Base-by-base conservation (phyloP, 257 asterid species). In the Vinca minor region DNA sequence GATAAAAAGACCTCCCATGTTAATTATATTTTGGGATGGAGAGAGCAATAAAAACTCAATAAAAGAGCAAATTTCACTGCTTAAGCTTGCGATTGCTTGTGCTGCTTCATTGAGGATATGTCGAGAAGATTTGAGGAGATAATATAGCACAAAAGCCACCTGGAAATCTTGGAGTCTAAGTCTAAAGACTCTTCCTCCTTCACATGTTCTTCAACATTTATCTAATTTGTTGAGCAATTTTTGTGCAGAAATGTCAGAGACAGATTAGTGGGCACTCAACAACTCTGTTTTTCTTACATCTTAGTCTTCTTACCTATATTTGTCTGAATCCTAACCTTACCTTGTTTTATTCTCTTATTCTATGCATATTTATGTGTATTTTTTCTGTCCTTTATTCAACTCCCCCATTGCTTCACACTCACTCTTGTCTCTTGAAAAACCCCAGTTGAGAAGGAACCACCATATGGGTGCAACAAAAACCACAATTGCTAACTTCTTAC, bases 351-450 rank as follows among this genome's bases (percentile, higher is more conserved):
- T 42, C 42, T 41, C 58, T 56, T 68, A 54, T 47, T 50, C 39
- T 75, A 71, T 63, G 45, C 70, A 59, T 59, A 63, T 75, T 66
- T 67, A 57, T 70, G 55, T 70, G 75, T 74, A 69, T 69, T 49
- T 73, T 67, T 44, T 59, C 42, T 50, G 65, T 69, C 62, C 69
- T 65, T 34, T 66, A 18, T 39, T 56, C 66, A 68, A 60, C 52
- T n/a, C 32, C 50, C 48, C 71, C 53, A 70, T 79, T 81, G 78
- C 88, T 82, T 86, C 86, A 23, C 81, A 47, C 60, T 69, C 77
- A 84, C 87, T 76, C 87, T 57, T 79, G 82, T 81, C 86, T 69
- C 77, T 59, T 53, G 64, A 50, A 56, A 15, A 64, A 47, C 69
- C 68, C 69, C n/a, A 59, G 69, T 72, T 80, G 79, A 77, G 75